Conservation (phyloP, 2,329 filamentous ascomycete species). For the Alternaria gansuensis region DNA sequence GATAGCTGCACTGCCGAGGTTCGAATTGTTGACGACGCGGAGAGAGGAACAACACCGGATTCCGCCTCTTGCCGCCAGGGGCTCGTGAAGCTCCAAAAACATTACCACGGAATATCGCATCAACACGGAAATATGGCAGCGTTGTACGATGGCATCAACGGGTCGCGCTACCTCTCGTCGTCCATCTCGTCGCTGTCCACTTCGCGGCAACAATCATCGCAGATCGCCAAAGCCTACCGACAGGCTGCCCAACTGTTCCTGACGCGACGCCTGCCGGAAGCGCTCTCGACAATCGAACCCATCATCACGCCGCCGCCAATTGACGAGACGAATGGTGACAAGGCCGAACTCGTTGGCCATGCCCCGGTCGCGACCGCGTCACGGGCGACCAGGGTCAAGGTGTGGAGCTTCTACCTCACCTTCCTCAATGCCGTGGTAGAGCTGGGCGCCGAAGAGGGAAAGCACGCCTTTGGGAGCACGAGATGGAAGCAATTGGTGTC, state of each 20-base stretch:
- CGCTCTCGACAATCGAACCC: constrained; percentile 82
- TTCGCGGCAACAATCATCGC: constrained; percentile 71
- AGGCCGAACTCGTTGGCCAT: constrained; percentile 46
- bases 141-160: constrained; percentile 61
- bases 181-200: constrained; percentile 76
- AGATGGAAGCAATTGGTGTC: constrained; percentile 83
- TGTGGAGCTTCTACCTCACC: constrained; percentile 97
- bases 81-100: constrained; percentile 12
- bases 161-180: constrained; percentile 68
- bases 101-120: constrained; percentile 1
- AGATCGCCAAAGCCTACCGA: constrained; percentile 91
- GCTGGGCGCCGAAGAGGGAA: constrained; percentile 88
- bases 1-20: constrained; percentile 33
- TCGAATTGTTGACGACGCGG: constrained; percentile 30
- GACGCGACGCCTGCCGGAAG: constrained; percentile 90
- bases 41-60: constrained; percentile 25
- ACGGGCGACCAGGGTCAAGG: constrained; percentile 85
- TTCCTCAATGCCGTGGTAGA: constrained; percentile 91
- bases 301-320: constrained; percentile 70
- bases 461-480: constrained; percentile 82
- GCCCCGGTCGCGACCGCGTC: constrained; percentile 83
- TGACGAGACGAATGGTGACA: constrained; percentile 36
- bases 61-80: constrained; percentile 23
- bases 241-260: constrained; percentile 94
- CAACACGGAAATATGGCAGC: constrained; percentile 51